These are phyloP conservation scores for Phylloporus arenicola DNA, from an alignment of 768 basidiomycete species.

Conservation along the genomic window DNA sequence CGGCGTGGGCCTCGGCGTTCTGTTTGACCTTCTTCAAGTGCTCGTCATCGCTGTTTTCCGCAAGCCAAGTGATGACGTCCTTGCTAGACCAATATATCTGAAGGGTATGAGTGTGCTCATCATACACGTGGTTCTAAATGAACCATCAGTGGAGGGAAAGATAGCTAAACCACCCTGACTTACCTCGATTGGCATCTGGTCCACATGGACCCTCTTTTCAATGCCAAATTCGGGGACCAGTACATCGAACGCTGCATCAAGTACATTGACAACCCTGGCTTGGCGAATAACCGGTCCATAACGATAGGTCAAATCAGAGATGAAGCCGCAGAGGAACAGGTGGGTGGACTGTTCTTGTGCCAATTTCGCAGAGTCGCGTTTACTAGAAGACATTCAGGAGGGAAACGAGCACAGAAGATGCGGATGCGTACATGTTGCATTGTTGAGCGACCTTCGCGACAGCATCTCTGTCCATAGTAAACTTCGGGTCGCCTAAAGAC, in stretches of 20 bases:
- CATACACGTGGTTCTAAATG: slow-evolving; percentile 84
- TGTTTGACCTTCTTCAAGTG: slow-evolving; percentile 93
- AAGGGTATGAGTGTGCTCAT: slow-evolving; percentile 88
- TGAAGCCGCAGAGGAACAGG: slow-evolving; percentile 89
- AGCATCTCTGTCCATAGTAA: slow-evolving; percentile 95
- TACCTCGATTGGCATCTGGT: slow-evolving; percentile 98
- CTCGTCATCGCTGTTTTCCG: slow-evolving; percentile 93
- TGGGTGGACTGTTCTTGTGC: slow-evolving; percentile 97
- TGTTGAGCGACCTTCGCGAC: slow-evolving; percentile 98
- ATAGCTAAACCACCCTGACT: slow-evolving; percentile 24
- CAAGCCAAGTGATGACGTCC: slow-evolving; percentile 93
- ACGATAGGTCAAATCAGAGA: slow-evolving; percentile 88
- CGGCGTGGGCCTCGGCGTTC: slow-evolving; percentile 83
- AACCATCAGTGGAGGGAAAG: slow-evolving; percentile 13
- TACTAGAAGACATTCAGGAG: slow-evolving; percentile 41
- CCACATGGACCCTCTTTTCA: slow-evolving; percentile 97
- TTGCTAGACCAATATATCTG: slow-evolving; percentile 95
- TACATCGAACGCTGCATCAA: slow-evolving; percentile 98
- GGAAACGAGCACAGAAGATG: background rate
- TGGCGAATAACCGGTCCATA: slow-evolving; percentile 95
- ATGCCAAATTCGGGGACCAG: slow-evolving; percentile 96
- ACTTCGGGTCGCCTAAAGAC: slow-evolving; percentile 67
- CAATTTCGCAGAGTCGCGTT: slow-evolving; percentile 84
- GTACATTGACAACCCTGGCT: slow-evolving; percentile 90
- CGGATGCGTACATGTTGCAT: slow-evolving; percentile 78